phyloP scores from a whole-genome alignment of 192 early-diverging fungal species.

The Podila verticillata region DNA sequence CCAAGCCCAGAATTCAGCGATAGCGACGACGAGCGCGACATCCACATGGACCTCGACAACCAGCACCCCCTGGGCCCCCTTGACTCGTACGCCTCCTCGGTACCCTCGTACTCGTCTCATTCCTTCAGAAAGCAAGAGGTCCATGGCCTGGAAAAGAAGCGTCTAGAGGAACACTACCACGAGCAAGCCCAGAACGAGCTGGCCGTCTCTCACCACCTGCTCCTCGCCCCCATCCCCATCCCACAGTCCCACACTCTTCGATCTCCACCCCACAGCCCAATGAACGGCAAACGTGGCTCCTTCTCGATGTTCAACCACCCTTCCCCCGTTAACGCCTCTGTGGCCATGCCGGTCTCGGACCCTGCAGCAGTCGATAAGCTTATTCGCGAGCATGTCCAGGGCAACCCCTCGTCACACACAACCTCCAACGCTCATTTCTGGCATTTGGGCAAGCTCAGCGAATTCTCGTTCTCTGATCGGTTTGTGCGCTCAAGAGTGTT shows the following conservation, averaged over 20 bases:
- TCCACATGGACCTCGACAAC: not conserved
- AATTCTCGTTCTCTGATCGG: slow-evolving; percentile 48
- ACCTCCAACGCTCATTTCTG: slow-evolving; percentile 38
- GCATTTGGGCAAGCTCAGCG: slow-evolving; percentile 45
- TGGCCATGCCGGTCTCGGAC: slow-evolving; percentile 28
- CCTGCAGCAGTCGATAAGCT: slow-evolving; percentile 20
- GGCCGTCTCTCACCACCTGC: slow-evolving; percentile 22
- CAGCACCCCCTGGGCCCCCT: slow-evolving; percentile 2
- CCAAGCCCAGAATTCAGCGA: slow-evolving; percentile 43
- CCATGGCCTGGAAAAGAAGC: not conserved
- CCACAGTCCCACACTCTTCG: slow-evolving; percentile 14
- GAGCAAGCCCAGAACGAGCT: slow-evolving; percentile 12
- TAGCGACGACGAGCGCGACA: slow-evolving; percentile 23
- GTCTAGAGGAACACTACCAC: not conserved
- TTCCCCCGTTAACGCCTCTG: slow-evolving; percentile 18
- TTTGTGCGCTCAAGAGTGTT: slow-evolving; percentile 48
- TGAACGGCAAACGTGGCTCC: slow-evolving; percentile 8
- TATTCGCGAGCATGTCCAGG: slow-evolving; percentile 29
- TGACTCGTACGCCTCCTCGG: not conserved
- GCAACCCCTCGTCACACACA: slow-evolving; percentile 11
- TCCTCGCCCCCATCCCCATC: slow-evolving; percentile 43
- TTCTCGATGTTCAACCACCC: slow-evolving; percentile 36
- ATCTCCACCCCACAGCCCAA: slow-evolving; percentile 33
- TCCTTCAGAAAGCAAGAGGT: not conserved
- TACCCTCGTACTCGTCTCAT: not conserved